A percentile compares a stretch with the other conserved stretches of the same genome.
phyloP scores from a whole-genome alignment of 2,329 filamentous ascomycete species.

The Neonectria magnoliae region DNA sequence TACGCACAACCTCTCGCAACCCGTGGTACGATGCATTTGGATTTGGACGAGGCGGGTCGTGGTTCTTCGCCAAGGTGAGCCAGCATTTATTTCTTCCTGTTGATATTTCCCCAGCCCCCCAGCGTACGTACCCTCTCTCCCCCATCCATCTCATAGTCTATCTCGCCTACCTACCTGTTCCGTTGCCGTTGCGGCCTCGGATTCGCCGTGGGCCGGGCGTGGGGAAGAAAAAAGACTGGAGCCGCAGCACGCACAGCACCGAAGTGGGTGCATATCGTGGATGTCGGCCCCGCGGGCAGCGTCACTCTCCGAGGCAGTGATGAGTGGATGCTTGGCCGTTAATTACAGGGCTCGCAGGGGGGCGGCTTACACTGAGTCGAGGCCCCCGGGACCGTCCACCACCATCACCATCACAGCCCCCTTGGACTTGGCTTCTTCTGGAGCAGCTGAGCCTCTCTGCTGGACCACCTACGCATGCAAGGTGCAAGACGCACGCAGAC shows the following conservation, averaged over 20 bases:
- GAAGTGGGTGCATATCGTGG: constrained; percentile 13
- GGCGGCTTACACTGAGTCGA: neutral
- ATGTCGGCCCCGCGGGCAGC: neutral
- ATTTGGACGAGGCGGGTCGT: constrained; percentile 35
- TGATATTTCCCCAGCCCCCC: constrained; percentile 2
- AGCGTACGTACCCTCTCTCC: constrained; percentile 15
- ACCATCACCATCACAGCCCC: neutral
- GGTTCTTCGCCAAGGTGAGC: constrained; percentile 33
- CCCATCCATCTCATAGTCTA: no score
- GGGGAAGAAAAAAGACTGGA: constrained; percentile 3
- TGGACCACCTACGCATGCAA: neutral
- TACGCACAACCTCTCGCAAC: neutral
- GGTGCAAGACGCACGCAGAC: no score
- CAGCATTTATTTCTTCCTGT: no score
- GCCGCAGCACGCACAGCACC: neutral
- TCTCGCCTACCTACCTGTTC: constrained; percentile 1
- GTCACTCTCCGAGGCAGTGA: neutral
- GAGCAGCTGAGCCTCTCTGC: no score
- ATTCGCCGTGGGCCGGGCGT: constrained; percentile 15
- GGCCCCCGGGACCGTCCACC: no score
- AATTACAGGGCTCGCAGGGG: constrained; percentile 1
- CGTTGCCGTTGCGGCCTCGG: constrained; percentile 4
- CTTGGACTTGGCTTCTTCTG: no score
- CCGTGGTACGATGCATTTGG: constrained; percentile 34
- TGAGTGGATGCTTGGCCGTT: constrained; percentile 8